Evolutionary conservation across 2,329 filamentous ascomycete genomes (phyloP).

Genomic region (Colletotrichum chrysophilum): DNA sequence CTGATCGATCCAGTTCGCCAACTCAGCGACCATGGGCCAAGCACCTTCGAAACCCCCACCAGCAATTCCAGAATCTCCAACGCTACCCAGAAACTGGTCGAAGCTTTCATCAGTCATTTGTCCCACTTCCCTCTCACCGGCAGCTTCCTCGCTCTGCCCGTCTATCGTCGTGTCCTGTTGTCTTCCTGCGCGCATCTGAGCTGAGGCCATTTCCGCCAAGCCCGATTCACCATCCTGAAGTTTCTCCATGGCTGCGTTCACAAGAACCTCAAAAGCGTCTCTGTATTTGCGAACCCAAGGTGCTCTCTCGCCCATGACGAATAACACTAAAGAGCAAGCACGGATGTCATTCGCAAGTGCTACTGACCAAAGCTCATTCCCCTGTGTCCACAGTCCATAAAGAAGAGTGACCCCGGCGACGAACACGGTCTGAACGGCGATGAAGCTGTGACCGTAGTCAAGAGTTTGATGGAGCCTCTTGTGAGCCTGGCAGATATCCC

Average conservation of each 20-base stretch:
- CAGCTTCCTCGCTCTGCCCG: neutral
- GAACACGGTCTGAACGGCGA: constrained; percentile 47
- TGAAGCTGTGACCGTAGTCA: constrained; percentile 46
- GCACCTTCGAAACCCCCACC: constrained; percentile 20
- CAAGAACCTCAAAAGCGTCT: constrained; percentile 51
- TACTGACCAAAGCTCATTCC: constrained; percentile 51
- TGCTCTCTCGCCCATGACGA: constrained; percentile 54
- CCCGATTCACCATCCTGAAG: constrained; percentile 1
- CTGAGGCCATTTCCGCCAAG: constrained; percentile 11
- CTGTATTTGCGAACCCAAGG: constrained; percentile 52
- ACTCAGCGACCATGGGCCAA: constrained; percentile 32
- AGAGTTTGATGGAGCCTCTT: constrained; percentile 45
- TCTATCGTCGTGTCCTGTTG: neutral
- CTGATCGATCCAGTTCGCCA: constrained; percentile 35
- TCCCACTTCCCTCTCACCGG: neutral
- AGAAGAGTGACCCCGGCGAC: constrained; percentile 45
- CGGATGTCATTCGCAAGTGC: constrained; percentile 53
- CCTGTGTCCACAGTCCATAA: constrained; percentile 45
- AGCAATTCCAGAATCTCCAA: neutral
- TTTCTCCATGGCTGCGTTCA: constrained; percentile 37
- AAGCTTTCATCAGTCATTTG: neutral
- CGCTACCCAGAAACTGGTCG: neutral
- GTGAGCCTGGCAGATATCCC: constrained; percentile 46
- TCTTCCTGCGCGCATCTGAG: neutral
- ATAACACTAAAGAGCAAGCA: constrained; percentile 52